Evolutionary conservation across 192 early-diverging fungal genomes (phyloP).

Genomic region (Cetraspora pellucida): DNA sequence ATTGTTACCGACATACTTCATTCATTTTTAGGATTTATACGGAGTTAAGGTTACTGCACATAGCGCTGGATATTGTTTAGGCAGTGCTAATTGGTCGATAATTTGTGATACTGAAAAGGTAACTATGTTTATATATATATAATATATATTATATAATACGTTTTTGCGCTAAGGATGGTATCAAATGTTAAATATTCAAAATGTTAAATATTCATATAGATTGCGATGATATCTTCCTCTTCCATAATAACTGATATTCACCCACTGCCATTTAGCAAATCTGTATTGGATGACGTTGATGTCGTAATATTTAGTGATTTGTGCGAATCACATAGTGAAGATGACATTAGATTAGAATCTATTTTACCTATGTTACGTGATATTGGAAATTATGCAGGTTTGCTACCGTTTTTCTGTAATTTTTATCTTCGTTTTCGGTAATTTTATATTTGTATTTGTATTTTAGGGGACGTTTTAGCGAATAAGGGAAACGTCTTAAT

Average conservation of each 20-base stretch:
- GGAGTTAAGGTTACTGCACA: constrained; percentile 56
- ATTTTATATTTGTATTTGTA: not conserved
- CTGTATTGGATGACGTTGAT: constrained; percentile 46
- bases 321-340: constrained; percentile 17
- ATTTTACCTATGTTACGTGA: constrained; percentile 40
- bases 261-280: constrained; percentile 51
- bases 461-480: constrained; percentile 37
- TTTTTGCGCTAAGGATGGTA: not conserved
- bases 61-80: constrained; percentile 76
- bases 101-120: constrained; percentile 62
- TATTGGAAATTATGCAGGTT: constrained; percentile 45
- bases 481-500: constrained; percentile 71
- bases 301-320: constrained; percentile 51
- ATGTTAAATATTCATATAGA: constrained; percentile 16
- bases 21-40: constrained; percentile 39
- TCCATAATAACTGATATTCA: constrained; percentile 50
- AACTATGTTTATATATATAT: not conserved
- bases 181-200: not conserved
- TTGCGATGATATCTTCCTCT: constrained; percentile 51
- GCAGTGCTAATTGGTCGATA: constrained; percentile 73
- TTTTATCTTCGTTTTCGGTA: not conserved
- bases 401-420: constrained; percentile 4
- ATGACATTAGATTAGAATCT: constrained; percentile 40
- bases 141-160: not conserved
- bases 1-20: constrained; percentile 31